A percentile compares a stretch with the other conserved stretches of the same genome.
Conservation (phyloP, 2,329 filamentous ascomycete species). For the Xylariaceae sp. region DNA sequence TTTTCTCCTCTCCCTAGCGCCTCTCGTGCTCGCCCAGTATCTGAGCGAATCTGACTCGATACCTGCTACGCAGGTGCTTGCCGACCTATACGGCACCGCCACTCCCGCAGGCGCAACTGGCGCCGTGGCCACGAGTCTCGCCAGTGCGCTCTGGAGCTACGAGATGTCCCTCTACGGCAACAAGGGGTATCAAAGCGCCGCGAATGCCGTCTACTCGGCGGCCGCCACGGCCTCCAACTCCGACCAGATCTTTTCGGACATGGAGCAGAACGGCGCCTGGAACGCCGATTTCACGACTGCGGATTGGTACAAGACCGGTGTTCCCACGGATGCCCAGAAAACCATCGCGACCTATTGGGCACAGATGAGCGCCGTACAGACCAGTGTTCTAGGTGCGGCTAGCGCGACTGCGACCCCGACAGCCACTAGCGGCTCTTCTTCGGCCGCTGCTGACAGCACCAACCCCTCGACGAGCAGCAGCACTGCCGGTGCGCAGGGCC, state of each 20-base stretch:
- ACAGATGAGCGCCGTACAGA: conserved; percentile 4
- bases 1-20: too few species aligned
- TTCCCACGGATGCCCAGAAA: conserved; percentile 6
- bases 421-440: background rate
- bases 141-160: conserved; percentile 9
- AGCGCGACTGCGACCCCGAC: conserved; percentile 1
- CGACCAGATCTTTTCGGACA: background rate
- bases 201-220: conserved; percentile 1
- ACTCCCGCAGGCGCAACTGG: conserved; percentile 9
- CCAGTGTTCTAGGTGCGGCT: conserved; percentile 6
- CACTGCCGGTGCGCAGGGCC: background rate
- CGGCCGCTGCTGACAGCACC: background rate
- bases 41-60: background rate
- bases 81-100: conserved; percentile 2
- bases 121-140: conserved; percentile 13
- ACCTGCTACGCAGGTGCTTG: background rate
- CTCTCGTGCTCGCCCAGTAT: background rate
- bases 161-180: background rate
- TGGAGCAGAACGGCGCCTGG: background rate
- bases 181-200: conserved; percentile 3
- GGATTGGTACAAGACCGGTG: conserved; percentile 11
- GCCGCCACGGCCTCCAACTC: background rate
- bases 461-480: background rate
- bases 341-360: conserved; percentile 4
- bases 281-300: conserved; percentile 10